A percentile compares a stretch with the other conserved stretches of the same genome.
Conservation (phyloP, 1,139 yeast species). For the Lodderomyces metapsilosis region DNA sequence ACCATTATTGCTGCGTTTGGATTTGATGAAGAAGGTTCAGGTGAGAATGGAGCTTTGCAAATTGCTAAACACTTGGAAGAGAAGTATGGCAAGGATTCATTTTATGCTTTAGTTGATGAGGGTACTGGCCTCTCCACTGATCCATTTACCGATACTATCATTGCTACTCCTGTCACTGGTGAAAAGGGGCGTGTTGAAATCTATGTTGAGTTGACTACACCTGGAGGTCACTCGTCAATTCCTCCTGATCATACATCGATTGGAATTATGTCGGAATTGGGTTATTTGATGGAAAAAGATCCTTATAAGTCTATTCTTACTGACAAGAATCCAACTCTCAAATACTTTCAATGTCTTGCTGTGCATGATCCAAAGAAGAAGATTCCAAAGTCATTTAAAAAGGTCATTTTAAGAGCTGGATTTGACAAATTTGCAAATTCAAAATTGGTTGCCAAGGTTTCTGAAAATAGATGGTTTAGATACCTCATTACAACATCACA, state of each 20-base stretch:
- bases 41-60: conserved; percentile 33
- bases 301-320: conserved; percentile 35
- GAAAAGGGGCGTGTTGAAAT: conserved; percentile 44
- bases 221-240: conserved; percentile 47
- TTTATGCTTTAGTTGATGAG: conserved; percentile 38
- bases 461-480: conserved; percentile 19
- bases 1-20: conserved; percentile 43
- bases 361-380: conserved; percentile 24
- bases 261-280: conserved; percentile 44
- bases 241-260: conserved; percentile 49
- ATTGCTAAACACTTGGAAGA: conserved; percentile 29
- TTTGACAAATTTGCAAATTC: conserved; percentile 32
- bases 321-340: conserved; percentile 30
- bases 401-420: conserved; percentile 34
- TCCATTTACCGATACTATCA: conserved; percentile 27
- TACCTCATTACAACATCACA: conserved; percentile 37
- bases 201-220: conserved; percentile 33
- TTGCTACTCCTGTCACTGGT: conserved; percentile 41
- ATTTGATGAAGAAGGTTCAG: conserved; percentile 45
- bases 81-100: conserved; percentile 32
- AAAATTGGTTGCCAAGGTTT: conserved; percentile 21
- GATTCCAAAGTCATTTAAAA: conserved; percentile 20
- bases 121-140: conserved; percentile 34
- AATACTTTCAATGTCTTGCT: conserved; percentile 39
- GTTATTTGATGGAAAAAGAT: conserved; percentile 34